These are phyloP conservation scores for Phytophthora sp. DNA, from an alignment of 352 stramenopile species.

Conservation along the genomic window DNA sequence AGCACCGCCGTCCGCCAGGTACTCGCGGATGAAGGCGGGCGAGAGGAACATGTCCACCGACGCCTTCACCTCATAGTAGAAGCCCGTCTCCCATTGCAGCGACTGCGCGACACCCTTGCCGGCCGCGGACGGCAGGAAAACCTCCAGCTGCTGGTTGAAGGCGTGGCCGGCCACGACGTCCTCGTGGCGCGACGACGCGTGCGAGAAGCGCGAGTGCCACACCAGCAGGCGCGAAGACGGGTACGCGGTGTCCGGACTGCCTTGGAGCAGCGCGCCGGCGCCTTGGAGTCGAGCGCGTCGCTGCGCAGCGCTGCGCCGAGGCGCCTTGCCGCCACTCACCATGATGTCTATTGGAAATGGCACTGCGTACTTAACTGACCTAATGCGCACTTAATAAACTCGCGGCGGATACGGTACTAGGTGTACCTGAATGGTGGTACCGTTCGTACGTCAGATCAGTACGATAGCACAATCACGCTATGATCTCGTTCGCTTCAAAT, in stretches of 20 bases:
- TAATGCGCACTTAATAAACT: background rate
- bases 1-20: slow-evolving; percentile 46
- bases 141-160: slow-evolving; percentile 77
- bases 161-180: slow-evolving; percentile 52
- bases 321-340: slow-evolving; percentile 72
- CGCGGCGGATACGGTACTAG: no score
- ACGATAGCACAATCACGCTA: no score
- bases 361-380: background rate
- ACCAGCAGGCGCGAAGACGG: slow-evolving; percentile 54
- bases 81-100: slow-evolving; percentile 80
- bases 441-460: slow-evolving; percentile 4
- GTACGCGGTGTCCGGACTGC: slow-evolving; percentile 14
- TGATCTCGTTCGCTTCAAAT: no score
- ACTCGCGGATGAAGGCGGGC: slow-evolving; percentile 63
- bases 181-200: slow-evolving; percentile 53
- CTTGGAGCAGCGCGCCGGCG: slow-evolving; percentile 10
- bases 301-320: slow-evolving; percentile 27
- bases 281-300: slow-evolving; percentile 26
- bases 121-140: slow-evolving; percentile 48
- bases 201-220: slow-evolving; percentile 64
- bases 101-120: slow-evolving; percentile 46
- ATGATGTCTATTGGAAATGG: slow-evolving; percentile 31
- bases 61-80: slow-evolving; percentile 79
- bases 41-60: slow-evolving; percentile 64
- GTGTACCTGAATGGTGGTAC: background rate